These are phyloP conservation scores for Candida dubliniensis DNA, from an alignment of 1,139 yeast species.

Conservation along the genomic window DNA sequence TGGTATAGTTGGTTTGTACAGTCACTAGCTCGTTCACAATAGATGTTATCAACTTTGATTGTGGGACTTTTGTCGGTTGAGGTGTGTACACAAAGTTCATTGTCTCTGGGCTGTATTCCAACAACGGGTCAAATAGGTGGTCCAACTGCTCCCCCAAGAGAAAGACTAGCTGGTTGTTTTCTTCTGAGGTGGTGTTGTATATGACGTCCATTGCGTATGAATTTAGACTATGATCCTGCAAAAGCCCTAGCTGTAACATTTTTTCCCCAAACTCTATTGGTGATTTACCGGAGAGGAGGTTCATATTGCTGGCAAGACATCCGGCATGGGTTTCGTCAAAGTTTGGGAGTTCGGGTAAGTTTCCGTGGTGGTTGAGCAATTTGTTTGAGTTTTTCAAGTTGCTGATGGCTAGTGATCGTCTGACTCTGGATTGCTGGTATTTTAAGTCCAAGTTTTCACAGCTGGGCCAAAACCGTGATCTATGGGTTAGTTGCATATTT, in stretches of 20 bases:
- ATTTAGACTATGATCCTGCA: slow-evolving; percentile 53
- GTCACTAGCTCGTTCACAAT: slow-evolving; percentile 66
- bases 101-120: slow-evolving; percentile 89
- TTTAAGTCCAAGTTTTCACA: slow-evolving; percentile 62
- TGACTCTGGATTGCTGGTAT: slow-evolving; percentile 56
- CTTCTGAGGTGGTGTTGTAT: slow-evolving; percentile 60
- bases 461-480: slow-evolving; percentile 77
- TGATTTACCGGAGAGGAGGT: slow-evolving; percentile 41
- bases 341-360: slow-evolving; percentile 19
- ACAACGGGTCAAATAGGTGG: slow-evolving; percentile 81
- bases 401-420: slow-evolving; percentile 77
- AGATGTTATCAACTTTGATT: slow-evolving; percentile 30
- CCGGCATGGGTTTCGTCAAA: slow-evolving; percentile 87
- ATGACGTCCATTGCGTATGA: slow-evolving; percentile 72
- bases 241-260: slow-evolving; percentile 54
- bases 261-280: slow-evolving; percentile 60
- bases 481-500: slow-evolving; percentile 57
- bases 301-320: slow-evolving; percentile 61
- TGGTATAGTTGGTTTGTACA: slow-evolving; percentile 73
- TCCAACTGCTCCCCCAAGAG: slow-evolving; percentile 73
- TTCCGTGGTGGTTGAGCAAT: slow-evolving; percentile 37
- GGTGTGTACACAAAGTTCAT: slow-evolving; percentile 66
- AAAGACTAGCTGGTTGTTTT: slow-evolving; percentile 73
- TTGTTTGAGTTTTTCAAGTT: slow-evolving; percentile 66
- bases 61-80: slow-evolving; percentile 4